These are phyloP conservation scores for Imleria badia DNA, from an alignment of 768 basidiomycete species.

Conservation along the genomic window DNA sequence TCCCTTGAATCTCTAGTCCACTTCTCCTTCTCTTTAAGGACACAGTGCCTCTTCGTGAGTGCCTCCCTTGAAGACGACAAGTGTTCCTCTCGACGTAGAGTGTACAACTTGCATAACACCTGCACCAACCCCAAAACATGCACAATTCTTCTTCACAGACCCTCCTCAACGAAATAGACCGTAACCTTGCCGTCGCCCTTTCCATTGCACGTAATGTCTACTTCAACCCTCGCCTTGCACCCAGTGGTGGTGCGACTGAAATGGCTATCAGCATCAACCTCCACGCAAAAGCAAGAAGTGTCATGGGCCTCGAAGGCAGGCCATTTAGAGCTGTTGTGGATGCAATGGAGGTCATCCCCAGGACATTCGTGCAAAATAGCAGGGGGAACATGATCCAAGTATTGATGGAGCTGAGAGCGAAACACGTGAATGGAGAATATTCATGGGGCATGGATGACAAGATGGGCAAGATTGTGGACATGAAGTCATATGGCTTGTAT, in stretches of 20 bases:
- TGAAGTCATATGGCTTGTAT: slow-evolving; percentile 91
- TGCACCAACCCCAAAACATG: slow-evolving; percentile 92
- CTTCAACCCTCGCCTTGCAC: slow-evolving; percentile 92
- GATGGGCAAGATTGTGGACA: slow-evolving; percentile 93
- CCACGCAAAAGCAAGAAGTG: slow-evolving; percentile 70
- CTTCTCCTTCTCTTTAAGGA: too few relatives aligned
- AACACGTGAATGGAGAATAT: slow-evolving; percentile 88
- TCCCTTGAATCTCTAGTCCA: too few relatives aligned
- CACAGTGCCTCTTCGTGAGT: too few relatives aligned
- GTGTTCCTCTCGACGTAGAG: too few relatives aligned
- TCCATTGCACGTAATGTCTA: slow-evolving; percentile 95
- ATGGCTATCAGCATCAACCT: slow-evolving; percentile 95
- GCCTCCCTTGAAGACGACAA: too few relatives aligned
- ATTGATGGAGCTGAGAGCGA: slow-evolving; percentile 92
- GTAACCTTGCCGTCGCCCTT: slow-evolving; percentile 97
- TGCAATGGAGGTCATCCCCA: slow-evolving; percentile 95
- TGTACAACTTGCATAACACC: too few relatives aligned
- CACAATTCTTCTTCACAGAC: slow-evolving; percentile 95
- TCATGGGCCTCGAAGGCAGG: slow-evolving; percentile 88
- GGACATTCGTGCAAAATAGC: slow-evolving; percentile 92
- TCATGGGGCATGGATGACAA: slow-evolving; percentile 96
- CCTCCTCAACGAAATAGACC: slow-evolving; percentile 96
- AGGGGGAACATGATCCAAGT: slow-evolving; percentile 94
- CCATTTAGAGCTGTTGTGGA: slow-evolving; percentile 92
- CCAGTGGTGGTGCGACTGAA: slow-evolving; percentile 98